Conservation (phyloP, 2,329 filamentous ascomycete species). For the Macrophomina tecta region DNA sequence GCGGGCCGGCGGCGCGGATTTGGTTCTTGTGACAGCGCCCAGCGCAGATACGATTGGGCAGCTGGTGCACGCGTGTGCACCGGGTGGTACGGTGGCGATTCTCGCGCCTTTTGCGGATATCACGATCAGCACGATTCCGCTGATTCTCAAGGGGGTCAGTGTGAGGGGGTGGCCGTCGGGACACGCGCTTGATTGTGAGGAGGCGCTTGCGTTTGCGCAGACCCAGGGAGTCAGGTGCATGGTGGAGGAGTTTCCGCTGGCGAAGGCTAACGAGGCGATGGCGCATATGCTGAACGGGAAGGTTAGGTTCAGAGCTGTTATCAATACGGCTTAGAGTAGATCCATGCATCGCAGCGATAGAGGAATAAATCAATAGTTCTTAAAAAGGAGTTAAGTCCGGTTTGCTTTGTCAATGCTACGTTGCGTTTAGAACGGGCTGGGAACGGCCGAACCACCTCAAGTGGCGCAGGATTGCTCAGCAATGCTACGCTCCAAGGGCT, state of each 20-base stretch:
- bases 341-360: no score
- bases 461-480: no score
- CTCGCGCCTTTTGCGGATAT: constrained; percentile 51
- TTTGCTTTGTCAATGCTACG: no score
- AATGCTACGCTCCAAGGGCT: constrained; percentile 3
- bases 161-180: constrained; percentile 61
- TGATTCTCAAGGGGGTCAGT: constrained; percentile 55
- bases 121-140: constrained; percentile 48
- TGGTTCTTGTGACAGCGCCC: constrained; percentile 69
- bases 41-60: constrained; percentile 61
- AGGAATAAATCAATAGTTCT: no score
- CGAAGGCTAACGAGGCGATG: no score
- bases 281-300: no score
- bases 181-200: constrained; percentile 59
- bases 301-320: no score
- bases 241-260: constrained; percentile 53
- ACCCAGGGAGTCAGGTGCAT: constrained; percentile 57
- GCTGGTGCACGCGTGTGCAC: constrained; percentile 60
- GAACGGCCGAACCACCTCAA: no score
- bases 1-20: constrained; percentile 65
- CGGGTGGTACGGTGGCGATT: constrained; percentile 64
- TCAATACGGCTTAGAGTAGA: no score
- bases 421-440: no score
- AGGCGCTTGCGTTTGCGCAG: constrained; percentile 58
- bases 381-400: no score